These are phyloP conservation scores for Conoideocrella luteorostrata DNA, from an alignment of 2,329 filamentous ascomycete genomes.

Conservation along the genomic window DNA sequence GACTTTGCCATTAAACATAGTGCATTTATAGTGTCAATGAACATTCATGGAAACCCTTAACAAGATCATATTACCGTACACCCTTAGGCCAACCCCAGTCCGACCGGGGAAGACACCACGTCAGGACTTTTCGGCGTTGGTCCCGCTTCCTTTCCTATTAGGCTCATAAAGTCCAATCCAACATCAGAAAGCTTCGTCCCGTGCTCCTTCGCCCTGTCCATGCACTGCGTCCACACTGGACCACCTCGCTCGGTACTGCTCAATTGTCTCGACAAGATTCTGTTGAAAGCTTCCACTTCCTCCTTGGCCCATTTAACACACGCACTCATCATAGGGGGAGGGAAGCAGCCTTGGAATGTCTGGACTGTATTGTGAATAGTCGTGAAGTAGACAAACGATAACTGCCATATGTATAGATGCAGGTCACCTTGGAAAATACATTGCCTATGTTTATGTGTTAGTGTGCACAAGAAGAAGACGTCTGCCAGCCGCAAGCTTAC, in stretches of 20 bases:
- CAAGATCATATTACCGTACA: not conserved
- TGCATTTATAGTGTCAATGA: not conserved
- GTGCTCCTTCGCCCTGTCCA: conserved; percentile 75
- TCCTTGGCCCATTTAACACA: conserved; percentile 99
- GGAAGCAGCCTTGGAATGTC: conserved; percentile 83
- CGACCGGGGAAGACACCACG: conserved; percentile 18
- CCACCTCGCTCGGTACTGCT: conserved; percentile 77
- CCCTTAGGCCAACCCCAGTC: conserved; percentile 23
- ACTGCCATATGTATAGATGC: conserved; percentile 86
- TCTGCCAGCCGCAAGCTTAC: conserved; percentile 37
- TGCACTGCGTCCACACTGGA: conserved; percentile 73
- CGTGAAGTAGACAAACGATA: conserved; percentile 93
- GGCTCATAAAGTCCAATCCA: conserved; percentile 78
- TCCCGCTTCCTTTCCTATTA: conserved; percentile 59
- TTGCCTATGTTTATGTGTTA: conserved; percentile 53
- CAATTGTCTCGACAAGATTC: conserved; percentile 72
- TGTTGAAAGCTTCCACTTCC: conserved; percentile 85
- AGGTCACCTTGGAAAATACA: conserved; percentile 94
- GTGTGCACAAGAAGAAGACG: not conserved
- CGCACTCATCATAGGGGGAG: conserved; percentile 80
- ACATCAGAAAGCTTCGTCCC: conserved; percentile 75
- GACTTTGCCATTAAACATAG: too few relatives aligned
- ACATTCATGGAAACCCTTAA: not conserved
- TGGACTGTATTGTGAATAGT: conserved; percentile 88
- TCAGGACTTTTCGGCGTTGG: conserved; percentile 9